Evolutionary conservation across 2,329 filamentous ascomycete genomes (phyloP).

Genomic region (Microdochium bolleyi): DNA sequence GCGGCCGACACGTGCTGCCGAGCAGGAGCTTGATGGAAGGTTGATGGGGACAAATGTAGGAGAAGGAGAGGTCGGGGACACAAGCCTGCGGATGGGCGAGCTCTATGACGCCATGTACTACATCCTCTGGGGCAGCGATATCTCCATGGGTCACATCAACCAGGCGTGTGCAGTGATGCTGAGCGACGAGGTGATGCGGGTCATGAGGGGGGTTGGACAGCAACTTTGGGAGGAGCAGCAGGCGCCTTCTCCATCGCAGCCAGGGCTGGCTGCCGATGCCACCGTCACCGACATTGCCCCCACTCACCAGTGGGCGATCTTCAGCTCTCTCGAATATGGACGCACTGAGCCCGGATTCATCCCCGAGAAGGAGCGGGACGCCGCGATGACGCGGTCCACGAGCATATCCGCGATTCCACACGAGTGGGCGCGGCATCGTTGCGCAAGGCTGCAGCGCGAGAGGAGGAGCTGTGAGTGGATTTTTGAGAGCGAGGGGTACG

Average conservation of each 20-base stretch:
- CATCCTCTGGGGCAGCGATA: neutral
- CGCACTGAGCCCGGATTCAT: neutral
- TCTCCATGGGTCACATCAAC: neutral
- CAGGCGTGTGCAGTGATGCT: neutral
- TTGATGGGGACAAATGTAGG: no score
- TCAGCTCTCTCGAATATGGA: neutral
- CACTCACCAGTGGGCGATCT: neutral
- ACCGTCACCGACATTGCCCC: neutral
- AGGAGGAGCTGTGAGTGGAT: neutral
- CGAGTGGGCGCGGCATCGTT: neutral
- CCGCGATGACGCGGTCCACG: neutral
- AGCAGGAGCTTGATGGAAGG: no score
- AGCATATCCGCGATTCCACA: neutral
- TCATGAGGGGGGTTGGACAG: neutral
- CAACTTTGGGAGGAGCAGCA: neutral
- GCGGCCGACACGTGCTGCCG: no score
- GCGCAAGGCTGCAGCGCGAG: neutral
- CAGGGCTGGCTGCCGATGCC: neutral
- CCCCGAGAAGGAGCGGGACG: neutral
- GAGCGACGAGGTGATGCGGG: neutral
- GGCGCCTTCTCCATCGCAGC: neutral
- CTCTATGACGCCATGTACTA: neutral
- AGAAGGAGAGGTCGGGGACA: neutral
- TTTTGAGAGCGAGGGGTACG: neutral
- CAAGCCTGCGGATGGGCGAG: neutral